Conservation (phyloP, 2,329 filamentous ascomycete species). For the Penicillium sp. region DNA sequence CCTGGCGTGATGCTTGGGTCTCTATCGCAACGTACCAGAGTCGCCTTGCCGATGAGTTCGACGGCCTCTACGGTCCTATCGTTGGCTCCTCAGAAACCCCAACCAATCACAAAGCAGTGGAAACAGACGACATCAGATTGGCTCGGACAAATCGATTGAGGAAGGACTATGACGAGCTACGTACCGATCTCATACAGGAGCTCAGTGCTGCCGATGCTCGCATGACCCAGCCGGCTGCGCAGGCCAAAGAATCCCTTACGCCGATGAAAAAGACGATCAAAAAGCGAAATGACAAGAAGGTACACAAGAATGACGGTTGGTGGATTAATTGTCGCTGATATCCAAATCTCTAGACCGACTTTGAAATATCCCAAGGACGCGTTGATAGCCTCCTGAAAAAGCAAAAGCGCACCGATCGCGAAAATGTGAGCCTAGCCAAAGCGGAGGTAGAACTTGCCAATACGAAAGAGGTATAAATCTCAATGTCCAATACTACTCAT, state of each 20-base stretch:
- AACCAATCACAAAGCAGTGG: conserved; percentile 53
- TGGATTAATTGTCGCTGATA: neutral
- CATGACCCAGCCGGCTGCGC: conserved; percentile 67
- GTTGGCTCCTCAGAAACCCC: conserved; percentile 62
- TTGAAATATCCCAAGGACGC: conserved; percentile 71
- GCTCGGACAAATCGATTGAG: conserved; percentile 64
- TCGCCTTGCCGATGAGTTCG: conserved; percentile 64
- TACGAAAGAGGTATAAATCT: conserved; percentile 57
- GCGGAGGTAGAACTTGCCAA: conserved; percentile 67
- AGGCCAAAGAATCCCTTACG: conserved; percentile 66
- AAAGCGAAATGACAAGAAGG: conserved; percentile 76
- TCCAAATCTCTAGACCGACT: conserved; percentile 59
- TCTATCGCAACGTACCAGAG: conserved; percentile 68
- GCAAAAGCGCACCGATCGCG: conserved; percentile 66
- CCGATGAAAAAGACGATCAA: conserved; percentile 80
- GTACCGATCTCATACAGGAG: conserved; percentile 68
- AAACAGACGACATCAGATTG: conserved; percentile 63
- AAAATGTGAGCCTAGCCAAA: conserved; percentile 68
- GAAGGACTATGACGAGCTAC: conserved; percentile 67
- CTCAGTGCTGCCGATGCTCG: conserved; percentile 67
- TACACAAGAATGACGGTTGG: conserved; percentile 20
- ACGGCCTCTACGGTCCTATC: conserved; percentile 74
- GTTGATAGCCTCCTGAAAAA: conserved; percentile 70
- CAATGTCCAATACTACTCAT: neutral
- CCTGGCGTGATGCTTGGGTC: conserved; percentile 77